Evolutionary conservation across 352 stramenopile species (phyloP).

Genomic region (Globisporangium iwayamae): DNA sequence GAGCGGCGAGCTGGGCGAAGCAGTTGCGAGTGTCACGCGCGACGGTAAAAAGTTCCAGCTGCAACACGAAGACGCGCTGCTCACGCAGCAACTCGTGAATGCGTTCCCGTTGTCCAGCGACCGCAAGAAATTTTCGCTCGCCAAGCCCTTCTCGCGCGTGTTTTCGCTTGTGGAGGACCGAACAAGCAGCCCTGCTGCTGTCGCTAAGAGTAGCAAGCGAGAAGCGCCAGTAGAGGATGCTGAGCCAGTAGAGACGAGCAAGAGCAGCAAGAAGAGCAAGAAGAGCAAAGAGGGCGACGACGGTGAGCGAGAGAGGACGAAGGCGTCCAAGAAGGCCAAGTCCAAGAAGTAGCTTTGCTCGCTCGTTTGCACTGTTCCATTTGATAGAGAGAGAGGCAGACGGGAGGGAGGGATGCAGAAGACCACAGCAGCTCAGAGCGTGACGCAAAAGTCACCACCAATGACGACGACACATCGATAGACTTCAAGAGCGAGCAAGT

Average conservation of each 20-base stretch:
- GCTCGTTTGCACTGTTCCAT: background rate
- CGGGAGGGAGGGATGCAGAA: too few relatives aligned
- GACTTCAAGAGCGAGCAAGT: background rate
- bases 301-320: slow-evolving; percentile 25
- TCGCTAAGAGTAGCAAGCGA: slow-evolving; percentile 15
- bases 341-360: background rate
- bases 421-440: background rate
- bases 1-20: slow-evolving; percentile 23
- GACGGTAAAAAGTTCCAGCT: slow-evolving; percentile 54
- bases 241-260: slow-evolving; percentile 28
- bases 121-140: slow-evolving; percentile 58
- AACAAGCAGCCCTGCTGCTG: slow-evolving; percentile 1
- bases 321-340: slow-evolving; percentile 12
- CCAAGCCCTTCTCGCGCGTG: slow-evolving; percentile 68
- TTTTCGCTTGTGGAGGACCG: slow-evolving; percentile 70
- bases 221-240: slow-evolving; percentile 20
- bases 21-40: slow-evolving; percentile 41
- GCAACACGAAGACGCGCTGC: slow-evolving; percentile 52
- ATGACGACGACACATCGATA: background rate
- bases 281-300: slow-evolving; percentile 30
- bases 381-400: background rate
- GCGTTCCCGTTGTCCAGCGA: slow-evolving; percentile 57
- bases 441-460: background rate
- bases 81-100: slow-evolving; percentile 77
- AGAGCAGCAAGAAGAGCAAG: slow-evolving; percentile 57